A percentile compares a stretch with the other conserved stretches of the same genome.
Conservation (phyloP, 345 rosid species). For the Brassica carinata region DNA sequence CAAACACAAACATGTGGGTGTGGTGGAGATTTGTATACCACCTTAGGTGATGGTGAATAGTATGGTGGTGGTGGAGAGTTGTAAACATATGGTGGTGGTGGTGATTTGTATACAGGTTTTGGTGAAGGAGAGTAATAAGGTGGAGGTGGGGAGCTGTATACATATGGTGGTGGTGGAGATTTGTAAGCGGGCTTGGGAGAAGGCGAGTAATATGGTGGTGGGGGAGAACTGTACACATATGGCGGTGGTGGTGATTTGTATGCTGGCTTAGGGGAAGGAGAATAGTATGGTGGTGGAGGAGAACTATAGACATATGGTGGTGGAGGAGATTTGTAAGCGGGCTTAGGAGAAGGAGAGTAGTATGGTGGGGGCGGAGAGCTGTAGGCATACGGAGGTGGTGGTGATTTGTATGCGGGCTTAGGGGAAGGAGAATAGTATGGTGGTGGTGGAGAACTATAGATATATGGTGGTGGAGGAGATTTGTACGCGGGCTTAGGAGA, state of each 20-base stretch:
- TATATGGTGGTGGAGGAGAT: neutral
- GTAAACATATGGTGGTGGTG: slow-evolving; percentile 2
- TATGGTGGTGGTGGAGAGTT: slow-evolving; percentile 10
- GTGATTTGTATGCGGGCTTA: neutral
- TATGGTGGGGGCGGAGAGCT: neutral
- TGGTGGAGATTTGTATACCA: slow-evolving; percentile 17
- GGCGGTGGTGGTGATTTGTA: slow-evolving; percentile 18
- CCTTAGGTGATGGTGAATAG: neutral
- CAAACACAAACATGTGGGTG: neutral
- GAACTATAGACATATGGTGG: neutral
- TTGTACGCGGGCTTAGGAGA: neutral
- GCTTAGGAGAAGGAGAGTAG: neutral
- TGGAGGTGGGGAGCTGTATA: neutral
- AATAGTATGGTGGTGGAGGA: slow-evolving; percentile 6
- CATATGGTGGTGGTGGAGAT: slow-evolving; percentile 11
- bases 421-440: neutral
- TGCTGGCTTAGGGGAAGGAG: neutral
- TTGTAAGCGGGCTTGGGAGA: neutral
- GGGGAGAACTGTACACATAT: neutral
- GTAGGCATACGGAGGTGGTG: slow-evolving; percentile 5
- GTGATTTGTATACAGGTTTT: neutral
- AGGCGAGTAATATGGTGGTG: neutral
- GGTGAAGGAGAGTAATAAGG: neutral
- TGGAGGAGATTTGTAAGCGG: neutral
- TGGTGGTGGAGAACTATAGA: neutral